Evolutionary conservation across 2,329 filamentous ascomycete genomes (phyloP), one percentile per base, ranked within the genome.

Genomic region (Xylariaceae sp.): DNA sequence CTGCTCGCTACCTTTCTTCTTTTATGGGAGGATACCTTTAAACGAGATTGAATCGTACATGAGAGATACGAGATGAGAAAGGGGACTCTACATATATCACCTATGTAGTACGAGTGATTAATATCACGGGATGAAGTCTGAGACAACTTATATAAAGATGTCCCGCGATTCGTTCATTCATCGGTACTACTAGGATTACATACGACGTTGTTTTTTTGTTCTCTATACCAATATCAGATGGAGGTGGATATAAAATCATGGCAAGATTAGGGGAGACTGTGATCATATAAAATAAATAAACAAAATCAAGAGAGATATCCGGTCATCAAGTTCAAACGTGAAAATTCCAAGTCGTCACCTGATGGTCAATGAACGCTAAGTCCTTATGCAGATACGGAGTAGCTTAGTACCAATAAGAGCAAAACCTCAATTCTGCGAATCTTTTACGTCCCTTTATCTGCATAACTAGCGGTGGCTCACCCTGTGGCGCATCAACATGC

Each of bases 401-500:
- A 30, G 23, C 5, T 1, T 30, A 45, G 2, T 15, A 37, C 47
- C 30, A n/a, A 1, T 52, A 52, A 13, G 18, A 30, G 49, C 53
- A 35, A 54, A n/a, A 17, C 30, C 52, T 59, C 47, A 7, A 11
- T 51, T 15, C 10, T 47, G 30, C 2, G 23, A 57, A 51, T 45
- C 30, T 7, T 10, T 15, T 30, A 30, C 37, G 9, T 42, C 9
- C 3, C 37, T 42, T 9, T 13, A 42, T 42, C 9, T n/a, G 42
- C 42, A n/a, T n/a, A 50, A 3, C 47, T 50, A 50, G 44, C 9
- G 8, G 58, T 59, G 58, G 58, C 58, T 56, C 8, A 37, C 39
- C 56, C 23, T 52, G 50, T 52, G 58, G 58, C 58, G 58, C 44
- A 50, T 13, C 11, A 35, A 34, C 23, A 51, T 51, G 23, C 6